Percentiles rank a stretch among this genome's conserved stretches.
These are phyloP conservation scores for Pythium sp. DNA, from an alignment of 352 stramenopile species.

Conservation along the genomic window DNA sequence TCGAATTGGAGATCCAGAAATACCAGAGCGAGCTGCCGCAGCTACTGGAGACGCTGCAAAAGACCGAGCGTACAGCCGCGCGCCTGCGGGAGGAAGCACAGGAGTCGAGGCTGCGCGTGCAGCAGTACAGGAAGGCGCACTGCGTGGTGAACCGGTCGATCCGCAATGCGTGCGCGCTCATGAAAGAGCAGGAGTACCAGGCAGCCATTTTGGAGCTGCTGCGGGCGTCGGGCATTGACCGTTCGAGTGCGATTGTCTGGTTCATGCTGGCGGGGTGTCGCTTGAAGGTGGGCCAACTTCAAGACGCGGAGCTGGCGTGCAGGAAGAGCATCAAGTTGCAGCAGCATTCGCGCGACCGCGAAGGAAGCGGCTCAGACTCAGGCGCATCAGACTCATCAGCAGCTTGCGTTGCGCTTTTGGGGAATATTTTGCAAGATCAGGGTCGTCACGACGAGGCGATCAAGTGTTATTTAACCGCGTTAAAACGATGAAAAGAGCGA, in stretches of 20 bases:
- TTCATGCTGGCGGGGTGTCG: slow-evolving; percentile 57
- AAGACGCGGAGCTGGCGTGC: slow-evolving; percentile 50
- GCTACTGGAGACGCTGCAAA: slow-evolving; percentile 39
- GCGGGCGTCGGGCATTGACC: slow-evolving; percentile 42
- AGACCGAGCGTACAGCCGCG: slow-evolving; percentile 27
- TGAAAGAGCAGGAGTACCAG: slow-evolving; percentile 56
- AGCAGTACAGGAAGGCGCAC: slow-evolving; percentile 48
- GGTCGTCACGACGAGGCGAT: slow-evolving; percentile 50
- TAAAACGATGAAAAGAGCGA: slow-evolving; percentile 31
- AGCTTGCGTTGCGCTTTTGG: slow-evolving; percentile 45
- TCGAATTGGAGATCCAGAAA: slow-evolving; percentile 45
- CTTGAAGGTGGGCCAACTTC: slow-evolving; percentile 42
- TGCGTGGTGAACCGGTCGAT: slow-evolving; percentile 41
- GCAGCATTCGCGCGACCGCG: slow-evolving; percentile 21
- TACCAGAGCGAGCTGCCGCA: slow-evolving; percentile 44
- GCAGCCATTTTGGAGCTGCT: slow-evolving; percentile 57
- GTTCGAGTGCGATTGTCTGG: slow-evolving; percentile 47
- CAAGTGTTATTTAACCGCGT: slow-evolving; percentile 62
- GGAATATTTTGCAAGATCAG: slow-evolving; percentile 48
- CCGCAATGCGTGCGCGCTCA: slow-evolving; percentile 31
- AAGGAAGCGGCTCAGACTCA: neutral
- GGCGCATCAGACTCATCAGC: neutral
- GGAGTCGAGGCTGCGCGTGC: slow-evolving; percentile 38
- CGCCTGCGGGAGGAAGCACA: slow-evolving; percentile 30
- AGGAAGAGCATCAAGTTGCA: slow-evolving; percentile 42